Base-by-base conservation (phyloP, 176 grass and related monocot genomes). In the Puccinellia tenuiflora region DNA sequence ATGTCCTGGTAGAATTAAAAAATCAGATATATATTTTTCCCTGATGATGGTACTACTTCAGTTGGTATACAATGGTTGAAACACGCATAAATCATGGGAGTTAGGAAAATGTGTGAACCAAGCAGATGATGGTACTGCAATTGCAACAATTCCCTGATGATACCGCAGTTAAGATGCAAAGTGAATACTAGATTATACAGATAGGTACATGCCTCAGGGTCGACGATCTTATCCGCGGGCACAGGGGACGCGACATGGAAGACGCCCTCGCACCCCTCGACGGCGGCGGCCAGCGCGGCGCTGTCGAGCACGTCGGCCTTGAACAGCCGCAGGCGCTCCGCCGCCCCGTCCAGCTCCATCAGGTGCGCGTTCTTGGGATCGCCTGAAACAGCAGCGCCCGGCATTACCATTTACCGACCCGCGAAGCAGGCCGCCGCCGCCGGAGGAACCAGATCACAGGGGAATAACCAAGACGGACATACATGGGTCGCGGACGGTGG, bases 181-280 rank as follows among this genome's bases (percentile, higher is more conserved):
- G 4, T 28, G 11, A 60, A 28, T 5, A n/a, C n/a, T n/a, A 17
- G 5, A 47, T 47, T 47, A 5, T 1, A n/a, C n/a, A 16, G 45
- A 63, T 0, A 50, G 9, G 50, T 17, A 47, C 81, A 55, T 38
- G 68, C 45, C 45, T 47, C 14, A 5, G 45, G 45, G 14, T 47
- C 45, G 26, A 68, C 12, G 9, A 79, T 40, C 68, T 83, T 46
- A 2, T 59, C 25, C 24, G 67, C 22, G 0, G 81, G 81, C 6
- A 92, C 80, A 29, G 91, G 91, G 68, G 86, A 74, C 5, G 91
- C 88, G 16, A 63, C 29, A 28, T 93, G 88, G 79, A 93, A 88
- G 62, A 90, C 87, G 21, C 84, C 84, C 52, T 87, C 72, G 40
- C 91, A 90, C 0, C 88, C 88, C 20, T 61, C 77, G 71, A 93